Conservation (phyloP, 208 protist genomes). For the Crithidia sp. region DNA sequence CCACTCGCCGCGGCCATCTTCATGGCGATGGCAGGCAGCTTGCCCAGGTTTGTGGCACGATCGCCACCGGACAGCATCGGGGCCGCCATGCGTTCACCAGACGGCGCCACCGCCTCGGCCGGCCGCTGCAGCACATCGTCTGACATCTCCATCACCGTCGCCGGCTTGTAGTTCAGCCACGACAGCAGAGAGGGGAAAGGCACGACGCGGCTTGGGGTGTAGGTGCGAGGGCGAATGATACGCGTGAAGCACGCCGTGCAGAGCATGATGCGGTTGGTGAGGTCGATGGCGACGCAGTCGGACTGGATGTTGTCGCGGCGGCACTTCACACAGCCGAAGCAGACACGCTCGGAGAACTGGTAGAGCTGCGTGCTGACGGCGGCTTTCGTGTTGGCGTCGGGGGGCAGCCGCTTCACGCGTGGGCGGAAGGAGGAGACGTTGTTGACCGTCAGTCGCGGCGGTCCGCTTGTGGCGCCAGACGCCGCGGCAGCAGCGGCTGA, state of each 20-base stretch:
- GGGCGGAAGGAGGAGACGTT: constrained; percentile 72
- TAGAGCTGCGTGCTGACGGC: constrained; percentile 66
- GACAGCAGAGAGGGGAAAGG: constrained; percentile 87
- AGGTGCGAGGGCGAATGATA: constrained; percentile 75
- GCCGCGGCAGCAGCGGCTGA: background rate
- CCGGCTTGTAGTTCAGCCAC: constrained; percentile 82
- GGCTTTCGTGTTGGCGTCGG: constrained; percentile 64
- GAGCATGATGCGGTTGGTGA: constrained; percentile 66
- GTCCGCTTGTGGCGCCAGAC: background rate
- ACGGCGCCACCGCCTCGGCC: constrained; percentile 84
- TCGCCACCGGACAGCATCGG: constrained; percentile 49
- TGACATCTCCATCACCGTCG: constrained; percentile 61
- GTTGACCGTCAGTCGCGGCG: constrained; percentile 66
- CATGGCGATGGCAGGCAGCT: constrained; percentile 76
- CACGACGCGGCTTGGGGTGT: constrained; percentile 73
- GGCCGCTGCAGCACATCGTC: constrained; percentile 75
- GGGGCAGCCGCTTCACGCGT: constrained; percentile 75
- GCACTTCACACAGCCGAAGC: constrained; percentile 82
- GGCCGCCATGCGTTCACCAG: constrained; percentile 60
- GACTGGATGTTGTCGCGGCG: constrained; percentile 76
- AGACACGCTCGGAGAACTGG: constrained; percentile 69
- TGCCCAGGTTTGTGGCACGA: constrained; percentile 47
- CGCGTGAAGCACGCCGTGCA: constrained; percentile 79
- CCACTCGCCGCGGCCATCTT: constrained; percentile 38
- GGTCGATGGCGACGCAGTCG: constrained; percentile 73